Percentiles rank a stretch among this genome's conserved stretches.
phyloP scores from a whole-genome alignment of 2,329 filamentous ascomycete genomes.

The Diaporthe sp. region DNA sequence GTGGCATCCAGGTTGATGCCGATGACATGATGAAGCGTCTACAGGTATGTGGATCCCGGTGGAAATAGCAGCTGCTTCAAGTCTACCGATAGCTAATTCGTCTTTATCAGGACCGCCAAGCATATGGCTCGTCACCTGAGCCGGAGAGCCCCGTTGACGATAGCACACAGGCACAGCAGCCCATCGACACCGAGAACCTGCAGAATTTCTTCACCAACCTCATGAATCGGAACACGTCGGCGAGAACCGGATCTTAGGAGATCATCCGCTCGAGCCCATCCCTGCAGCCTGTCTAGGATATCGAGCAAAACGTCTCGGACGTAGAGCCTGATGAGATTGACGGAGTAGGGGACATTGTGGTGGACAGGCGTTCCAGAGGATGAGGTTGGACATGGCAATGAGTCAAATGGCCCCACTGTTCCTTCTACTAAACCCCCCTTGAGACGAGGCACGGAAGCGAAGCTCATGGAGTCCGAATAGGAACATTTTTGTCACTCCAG shows the following conservation, averaged over 20 bases:
- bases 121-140: constrained; percentile 63
- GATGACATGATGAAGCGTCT: constrained; percentile 92
- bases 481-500: not conserved
- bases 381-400: not conserved
- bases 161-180: constrained; percentile 47
- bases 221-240: constrained; percentile 66
- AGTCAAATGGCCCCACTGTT: not conserved
- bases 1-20: constrained; percentile 94
- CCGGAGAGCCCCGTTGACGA: constrained; percentile 55
- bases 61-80: not conserved
- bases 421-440: not conserved
- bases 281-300: not conserved
- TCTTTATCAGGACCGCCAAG: constrained; percentile 68
- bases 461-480: too few relatives aligned
- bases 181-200: constrained; percentile 69
- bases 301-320: not conserved
- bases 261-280: not conserved
- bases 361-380: not conserved
- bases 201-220: constrained; percentile 72
- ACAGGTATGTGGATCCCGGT: constrained; percentile 72
- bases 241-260: constrained; percentile 41
- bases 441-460: not conserved
- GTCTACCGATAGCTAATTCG: not conserved
- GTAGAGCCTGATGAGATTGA: not conserved
- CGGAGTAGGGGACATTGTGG: too few relatives aligned